Percentiles rank a stretch among this genome's conserved stretches.
These are phyloP conservation scores for Colletotrichum eremochloae DNA, from an alignment of 2,329 filamentous ascomycete species.

Conservation along the genomic window DNA sequence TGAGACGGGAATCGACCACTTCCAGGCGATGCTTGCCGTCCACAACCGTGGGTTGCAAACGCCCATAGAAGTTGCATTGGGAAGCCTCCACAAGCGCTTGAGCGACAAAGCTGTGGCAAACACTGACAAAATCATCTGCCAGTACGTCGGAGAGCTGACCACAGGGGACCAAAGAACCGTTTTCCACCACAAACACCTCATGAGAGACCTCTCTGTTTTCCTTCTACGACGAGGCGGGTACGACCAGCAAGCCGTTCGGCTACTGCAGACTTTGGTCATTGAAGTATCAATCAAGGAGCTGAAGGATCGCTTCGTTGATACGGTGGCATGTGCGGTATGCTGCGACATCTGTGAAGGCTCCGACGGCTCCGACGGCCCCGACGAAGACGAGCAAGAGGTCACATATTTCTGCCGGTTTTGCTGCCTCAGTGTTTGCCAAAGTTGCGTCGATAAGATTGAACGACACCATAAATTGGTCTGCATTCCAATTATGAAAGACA, in stretches of 20 bases:
- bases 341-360: conserved; percentile 37
- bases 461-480: conserved; percentile 11
- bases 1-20: conserved; percentile 43
- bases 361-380: conserved; percentile 26
- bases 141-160: conserved; percentile 9
- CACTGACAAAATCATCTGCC: neutral
- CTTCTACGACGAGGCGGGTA: conserved; percentile 21
- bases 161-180: neutral
- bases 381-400: conserved; percentile 18
- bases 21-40: conserved; percentile 37
- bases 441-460: conserved; percentile 15
- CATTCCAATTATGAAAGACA: conserved; percentile 19
- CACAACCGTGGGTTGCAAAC: conserved; percentile 17
- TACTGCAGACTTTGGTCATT: conserved; percentile 15
- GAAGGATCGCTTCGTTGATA: neutral
- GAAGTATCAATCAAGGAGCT: conserved; percentile 15
- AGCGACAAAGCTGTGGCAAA: conserved; percentile 3
- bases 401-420: conserved; percentile 37
- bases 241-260: conserved; percentile 23
- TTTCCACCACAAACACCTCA: conserved; percentile 11
- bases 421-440: neutral
- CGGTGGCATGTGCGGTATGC: neutral
- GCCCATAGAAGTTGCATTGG: conserved; percentile 37
- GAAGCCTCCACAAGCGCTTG: conserved; percentile 11
- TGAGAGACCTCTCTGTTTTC: conserved; percentile 8